Base-by-base conservation (phyloP, 2,329 filamentous ascomycete genomes). In the Fusarium sp. region DNA sequence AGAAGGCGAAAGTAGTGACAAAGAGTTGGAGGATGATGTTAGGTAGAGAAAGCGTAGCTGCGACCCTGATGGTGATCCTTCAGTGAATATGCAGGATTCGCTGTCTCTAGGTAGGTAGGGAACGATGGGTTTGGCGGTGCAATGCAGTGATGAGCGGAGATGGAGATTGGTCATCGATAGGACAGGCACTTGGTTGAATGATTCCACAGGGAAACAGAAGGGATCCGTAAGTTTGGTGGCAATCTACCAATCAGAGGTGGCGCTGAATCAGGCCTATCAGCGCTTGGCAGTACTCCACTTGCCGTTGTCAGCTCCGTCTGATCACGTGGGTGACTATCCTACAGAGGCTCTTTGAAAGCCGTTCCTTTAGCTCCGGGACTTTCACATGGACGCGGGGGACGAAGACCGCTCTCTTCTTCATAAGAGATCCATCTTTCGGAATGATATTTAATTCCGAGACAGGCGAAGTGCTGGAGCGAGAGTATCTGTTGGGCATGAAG, bases 121-220 rank as follows among this genome's bases (percentile, higher is more conserved):
- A 65, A 46, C 52, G 44, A 65, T 51, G 45, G 54, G 58, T 63
- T 57, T 58, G 59, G 65, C 44, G 68, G 57, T 67, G 60, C 58
- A 52, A 57, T 43, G 48, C 24, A 43, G 34, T 61, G 68, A 65
- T 62, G 62, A 57, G 52, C 54, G 59, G 72, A 66, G 65, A 67
- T 60, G 62, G 67, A 74, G 73, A 75, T 75, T 76, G 72, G 68
- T 75, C 71, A 76, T 77, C 55, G 69, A 65, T 47, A 47, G 55
- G 34, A 53, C 18, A 53, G 20, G 34, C 32, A 27, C 57, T 55
- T 58, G 67, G 69, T 68, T 58, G 43, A 63, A 53, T 48, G 49
- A 48, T 60, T 65, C 62, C 47, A 65, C 61, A 65, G 34, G 49
- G 49, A 25, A 29, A 34, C 47, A 58, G 66, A 69, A 58, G 67